phyloP scores from a whole-genome alignment of 2,329 filamentous ascomycete species.

The Cytospora piceae region DNA sequence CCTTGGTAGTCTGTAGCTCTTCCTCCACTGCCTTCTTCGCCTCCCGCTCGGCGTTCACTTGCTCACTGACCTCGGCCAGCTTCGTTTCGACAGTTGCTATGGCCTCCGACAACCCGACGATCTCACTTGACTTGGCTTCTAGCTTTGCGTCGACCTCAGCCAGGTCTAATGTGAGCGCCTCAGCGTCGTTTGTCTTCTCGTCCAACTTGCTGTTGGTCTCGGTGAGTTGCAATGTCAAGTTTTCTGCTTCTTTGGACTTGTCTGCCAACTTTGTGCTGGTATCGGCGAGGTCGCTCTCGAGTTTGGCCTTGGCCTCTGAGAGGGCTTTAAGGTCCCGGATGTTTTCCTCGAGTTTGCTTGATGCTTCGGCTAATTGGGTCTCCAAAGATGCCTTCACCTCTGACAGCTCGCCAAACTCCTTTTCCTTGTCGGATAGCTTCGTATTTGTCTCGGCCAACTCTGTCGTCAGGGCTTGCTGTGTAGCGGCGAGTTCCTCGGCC shows the following conservation, averaged over 20 bases:
- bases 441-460: background rate
- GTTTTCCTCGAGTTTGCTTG: background rate
- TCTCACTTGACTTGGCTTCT: constrained; percentile 5
- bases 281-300: background rate
- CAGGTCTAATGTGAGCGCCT: constrained; percentile 1
- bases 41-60: background rate
- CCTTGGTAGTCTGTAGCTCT: constrained; percentile 33
- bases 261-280: constrained; percentile 1
- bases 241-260: constrained; percentile 10
- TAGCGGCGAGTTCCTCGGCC: background rate
- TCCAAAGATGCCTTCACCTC: background rate
- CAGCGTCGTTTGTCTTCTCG: background rate
- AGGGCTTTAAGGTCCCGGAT: background rate
- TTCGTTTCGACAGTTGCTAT: constrained; percentile 11
- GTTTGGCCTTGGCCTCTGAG: background rate
- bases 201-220: constrained; percentile 15
- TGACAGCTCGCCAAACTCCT: background rate
- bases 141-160: constrained; percentile 7
- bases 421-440: constrained; percentile 8
- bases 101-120: constrained; percentile 1
- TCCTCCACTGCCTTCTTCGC: background rate
- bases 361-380: background rate
- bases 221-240: constrained; percentile 1
- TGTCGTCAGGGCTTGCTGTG: background rate
- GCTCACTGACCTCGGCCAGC: constrained; percentile 1